Conservation (phyloP, 352 stramenopile genomes). For the Phytopythium litorale region DNA sequence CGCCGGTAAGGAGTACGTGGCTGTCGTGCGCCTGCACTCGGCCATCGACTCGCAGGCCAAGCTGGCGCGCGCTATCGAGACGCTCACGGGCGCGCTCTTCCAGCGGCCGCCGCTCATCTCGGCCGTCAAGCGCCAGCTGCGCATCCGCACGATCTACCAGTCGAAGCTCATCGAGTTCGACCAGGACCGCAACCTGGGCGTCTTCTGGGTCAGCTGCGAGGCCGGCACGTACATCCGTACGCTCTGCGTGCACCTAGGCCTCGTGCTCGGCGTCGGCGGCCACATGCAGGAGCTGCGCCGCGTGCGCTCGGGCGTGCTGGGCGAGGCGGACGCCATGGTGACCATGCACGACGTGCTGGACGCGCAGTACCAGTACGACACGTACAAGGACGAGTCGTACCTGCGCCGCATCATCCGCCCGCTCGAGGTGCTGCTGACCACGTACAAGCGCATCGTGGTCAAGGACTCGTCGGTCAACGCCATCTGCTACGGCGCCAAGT, state of each 20-base stretch:
- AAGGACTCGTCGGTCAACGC: conserved; percentile 99
- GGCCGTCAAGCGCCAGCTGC: conserved; percentile 99
- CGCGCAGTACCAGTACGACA: conserved; percentile 98
- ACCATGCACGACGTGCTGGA: conserved; percentile 99
- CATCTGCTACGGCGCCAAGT: conserved; percentile 99
- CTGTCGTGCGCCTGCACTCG: conserved; percentile 96
- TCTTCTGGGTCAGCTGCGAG: conserved; percentile 97
- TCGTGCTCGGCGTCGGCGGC: conserved; percentile 96
- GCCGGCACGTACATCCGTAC: conserved; percentile 99
- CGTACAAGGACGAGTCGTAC: conserved; percentile 99
- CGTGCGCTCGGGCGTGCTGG: conserved; percentile 95
- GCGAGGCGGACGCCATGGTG: conserved; percentile 96
- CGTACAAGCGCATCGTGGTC: conserved; percentile 99
- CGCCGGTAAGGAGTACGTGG: conserved; percentile 99
- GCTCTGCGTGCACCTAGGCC: conserved; percentile 98
- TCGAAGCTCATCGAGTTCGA: conserved; percentile 99
- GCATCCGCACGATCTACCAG: conserved; percentile 99
- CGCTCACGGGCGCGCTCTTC: conserved; percentile 99
- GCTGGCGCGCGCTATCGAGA: conserved; percentile 96
- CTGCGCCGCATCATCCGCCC: conserved; percentile 97
- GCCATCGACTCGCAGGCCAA: conserved; percentile 91
- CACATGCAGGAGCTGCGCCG: conserved; percentile 99
- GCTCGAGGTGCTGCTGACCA: conserved; percentile 97
- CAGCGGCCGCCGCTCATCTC: conserved; percentile 99
- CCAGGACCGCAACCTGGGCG: conserved; percentile 95